Evolutionary conservation across 352 stramenopile genomes (phyloP).

Genomic region (Phytophthora megakarya): DNA sequence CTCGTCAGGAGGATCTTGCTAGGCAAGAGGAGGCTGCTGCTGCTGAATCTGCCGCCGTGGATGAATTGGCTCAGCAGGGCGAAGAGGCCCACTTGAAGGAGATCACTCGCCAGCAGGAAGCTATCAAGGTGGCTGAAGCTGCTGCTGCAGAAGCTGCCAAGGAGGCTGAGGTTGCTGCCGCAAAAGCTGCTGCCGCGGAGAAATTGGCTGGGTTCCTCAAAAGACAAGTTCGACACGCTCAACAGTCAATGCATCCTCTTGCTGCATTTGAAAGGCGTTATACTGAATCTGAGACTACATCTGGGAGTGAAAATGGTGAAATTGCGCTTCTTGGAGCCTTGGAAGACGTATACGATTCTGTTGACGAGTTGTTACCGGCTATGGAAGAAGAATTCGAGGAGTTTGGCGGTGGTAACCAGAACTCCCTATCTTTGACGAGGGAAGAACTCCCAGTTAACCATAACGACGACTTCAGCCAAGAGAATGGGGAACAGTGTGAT

Average conservation of each 20-base stretch:
- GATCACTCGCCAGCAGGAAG: too few relatives aligned
- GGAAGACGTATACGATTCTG: constrained; percentile 37
- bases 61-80: too few relatives aligned
- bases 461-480: not conserved
- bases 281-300: constrained; percentile 16
- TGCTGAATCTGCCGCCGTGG: too few relatives aligned
- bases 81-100: too few relatives aligned
- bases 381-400: constrained; percentile 10
- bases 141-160: too few relatives aligned
- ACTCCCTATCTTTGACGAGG: not conserved
- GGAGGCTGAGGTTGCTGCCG: too few relatives aligned
- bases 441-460: not conserved
- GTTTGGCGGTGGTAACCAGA: not conserved
- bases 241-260: not conserved
- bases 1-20: too few relatives aligned
- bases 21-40: too few relatives aligned
- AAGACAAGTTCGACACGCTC: not conserved
- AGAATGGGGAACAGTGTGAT: not conserved
- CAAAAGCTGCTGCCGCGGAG: too few relatives aligned
- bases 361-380: constrained; percentile 33
- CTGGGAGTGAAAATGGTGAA: constrained; percentile 28
- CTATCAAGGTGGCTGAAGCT: too few relatives aligned
- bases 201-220: not conserved
- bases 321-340: constrained; percentile 29
- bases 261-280: constrained; percentile 10